Evolutionary conservation across 148 eudicot species (phyloP).

Genomic region (Rhododendron henanense): DNA sequence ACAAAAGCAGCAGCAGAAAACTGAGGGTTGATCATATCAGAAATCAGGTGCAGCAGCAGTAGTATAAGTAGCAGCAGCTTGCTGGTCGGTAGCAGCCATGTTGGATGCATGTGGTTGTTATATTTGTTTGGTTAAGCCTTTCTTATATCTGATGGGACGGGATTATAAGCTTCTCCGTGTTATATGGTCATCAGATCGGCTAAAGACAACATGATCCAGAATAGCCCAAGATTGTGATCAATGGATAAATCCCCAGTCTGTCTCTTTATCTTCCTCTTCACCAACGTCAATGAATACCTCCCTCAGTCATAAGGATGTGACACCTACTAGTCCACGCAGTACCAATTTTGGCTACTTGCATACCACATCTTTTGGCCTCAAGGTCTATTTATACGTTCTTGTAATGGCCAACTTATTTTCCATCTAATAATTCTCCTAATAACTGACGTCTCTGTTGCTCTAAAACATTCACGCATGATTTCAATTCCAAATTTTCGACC

Average conservation of each 20-base stretch:
- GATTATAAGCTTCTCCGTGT: constrained; percentile 6
- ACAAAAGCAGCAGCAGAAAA: no score
- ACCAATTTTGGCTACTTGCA: constrained; percentile 25
- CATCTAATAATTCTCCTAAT: neutral
- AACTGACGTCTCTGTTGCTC: neutral
- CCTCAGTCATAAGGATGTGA: constrained; percentile 59
- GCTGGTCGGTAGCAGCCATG: neutral
- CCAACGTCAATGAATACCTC: constrained; percentile 49
- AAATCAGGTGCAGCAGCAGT: no score
- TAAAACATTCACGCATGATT: neutral
- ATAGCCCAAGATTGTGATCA: constrained; percentile 74
- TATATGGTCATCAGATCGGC: constrained; percentile 47
- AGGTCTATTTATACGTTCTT: constrained; percentile 41
- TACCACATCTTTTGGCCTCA: constrained; percentile 54
- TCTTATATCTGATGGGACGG: neutral
- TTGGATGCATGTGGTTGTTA: constrained; percentile 2
- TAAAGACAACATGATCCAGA: constrained; percentile 68
- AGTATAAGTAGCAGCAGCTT: no score
- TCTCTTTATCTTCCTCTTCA: constrained; percentile 41
- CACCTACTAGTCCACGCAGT: constrained; percentile 57
- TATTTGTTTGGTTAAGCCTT: neutral
- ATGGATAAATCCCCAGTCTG: constrained; percentile 58
- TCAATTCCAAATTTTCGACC: neutral
- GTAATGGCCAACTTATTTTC: neutral
- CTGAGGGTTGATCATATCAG: no score